Evolutionary conservation across 129 eudicot species (phyloP), one percentile per base, ranked within the genome.

Genomic region (Flaveria bidentis): DNA sequence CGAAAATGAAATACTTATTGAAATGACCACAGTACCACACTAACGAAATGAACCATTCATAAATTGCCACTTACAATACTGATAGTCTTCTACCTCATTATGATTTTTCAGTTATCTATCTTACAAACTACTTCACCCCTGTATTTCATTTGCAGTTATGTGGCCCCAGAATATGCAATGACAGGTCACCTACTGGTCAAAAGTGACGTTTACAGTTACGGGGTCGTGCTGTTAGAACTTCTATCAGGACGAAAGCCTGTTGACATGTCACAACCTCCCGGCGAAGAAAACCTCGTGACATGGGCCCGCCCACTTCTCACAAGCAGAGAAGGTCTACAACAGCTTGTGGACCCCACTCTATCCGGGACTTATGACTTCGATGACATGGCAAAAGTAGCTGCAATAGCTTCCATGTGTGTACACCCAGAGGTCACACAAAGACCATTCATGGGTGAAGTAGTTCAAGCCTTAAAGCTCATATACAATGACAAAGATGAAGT

Each of bases 121-220:
- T 69, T 44, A 78, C 81, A 45, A 44, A 78, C 25, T 2, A 44
- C 44, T 81, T 81, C 15, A 64, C 44, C 75, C 0, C 3, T 67
- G 14, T 71, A 42, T 46, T 17, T 8, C 22, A 61, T 60, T 44
- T 83, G 78, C 96, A 94, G 98, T 83, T 94, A 94, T 76, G 98
- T 94, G 30, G 98, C 98, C 26, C 98, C 98, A 33, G 98, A 94
- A 80, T 94, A 94, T 60, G 98, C 98, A 72, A 94, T 94, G 98
- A 94, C 98, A 8, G 98, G 98, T n/a, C 98, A 94, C 71, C 82
- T 94, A 20, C 96, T 94, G 30, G 98, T 94, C 39, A 94, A 94
- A 86, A 91, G 97, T 76, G 98, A 94, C 58, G 98, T 94, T 3
- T 94, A 94, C 57, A 94, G 98, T 71, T 94, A 94, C 12, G 98